Evolutionary conservation across 441 rosid species (phyloP).

Genomic region (Populus hybrid): DNA sequence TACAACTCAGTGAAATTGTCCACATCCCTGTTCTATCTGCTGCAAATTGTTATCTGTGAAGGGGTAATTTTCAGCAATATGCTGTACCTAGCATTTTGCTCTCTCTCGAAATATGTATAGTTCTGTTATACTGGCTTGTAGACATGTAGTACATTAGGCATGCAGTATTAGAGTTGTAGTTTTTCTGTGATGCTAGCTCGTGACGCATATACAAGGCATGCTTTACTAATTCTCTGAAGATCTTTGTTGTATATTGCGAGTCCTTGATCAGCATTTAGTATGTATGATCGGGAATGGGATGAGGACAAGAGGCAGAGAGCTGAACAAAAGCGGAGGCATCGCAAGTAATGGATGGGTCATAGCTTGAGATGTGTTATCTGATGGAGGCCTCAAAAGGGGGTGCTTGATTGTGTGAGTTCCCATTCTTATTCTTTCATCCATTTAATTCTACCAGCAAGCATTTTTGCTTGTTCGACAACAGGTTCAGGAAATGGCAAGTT

Average conservation of each 20-base stretch:
- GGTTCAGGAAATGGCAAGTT: not conserved
- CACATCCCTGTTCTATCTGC: not conserved
- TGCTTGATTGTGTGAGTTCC: not conserved
- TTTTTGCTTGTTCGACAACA: not conserved
- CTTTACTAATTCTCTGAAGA: not conserved
- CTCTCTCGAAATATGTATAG: not conserved
- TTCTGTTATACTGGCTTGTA: not conserved
- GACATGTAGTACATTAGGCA: not conserved
- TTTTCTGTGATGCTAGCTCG: not conserved
- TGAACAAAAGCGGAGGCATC: conserved; percentile 90
- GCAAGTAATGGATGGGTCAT: conserved; percentile 40
- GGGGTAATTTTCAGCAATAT: not conserved
- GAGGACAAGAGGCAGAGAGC: conserved; percentile 98
- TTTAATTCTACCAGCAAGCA: not conserved
- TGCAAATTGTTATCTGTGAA: not conserved
- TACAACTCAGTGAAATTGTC: not conserved
- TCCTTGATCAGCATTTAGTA: conserved; percentile 62
- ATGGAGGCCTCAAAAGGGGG: not conserved
- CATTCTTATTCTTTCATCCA: not conserved
- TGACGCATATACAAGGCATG: not conserved
- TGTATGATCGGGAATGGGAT: conserved; percentile 96
- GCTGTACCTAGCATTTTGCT: not conserved
- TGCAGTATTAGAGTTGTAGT: not conserved
- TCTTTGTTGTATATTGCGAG: conserved; percentile 13
- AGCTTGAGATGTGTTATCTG: not conserved